These are phyloP conservation scores for Suhomyces ambrosiae DNA, from an alignment of 1,139 yeast species.

Conservation along the genomic window DNA sequence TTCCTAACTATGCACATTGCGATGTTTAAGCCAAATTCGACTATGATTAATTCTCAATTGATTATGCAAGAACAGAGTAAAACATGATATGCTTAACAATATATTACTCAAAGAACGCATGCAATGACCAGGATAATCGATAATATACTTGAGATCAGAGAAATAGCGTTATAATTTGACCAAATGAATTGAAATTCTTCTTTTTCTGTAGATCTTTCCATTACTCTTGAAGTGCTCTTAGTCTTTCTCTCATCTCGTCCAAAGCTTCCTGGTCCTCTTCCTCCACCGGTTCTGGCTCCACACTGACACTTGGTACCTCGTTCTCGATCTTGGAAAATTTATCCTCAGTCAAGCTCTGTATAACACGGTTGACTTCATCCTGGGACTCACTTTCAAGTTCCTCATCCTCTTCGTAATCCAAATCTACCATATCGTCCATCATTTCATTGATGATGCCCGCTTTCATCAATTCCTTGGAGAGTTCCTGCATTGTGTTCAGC, in stretches of 20 bases:
- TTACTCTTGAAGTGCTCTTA: conserved; percentile 79
- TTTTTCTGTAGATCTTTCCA: too few relatives aligned
- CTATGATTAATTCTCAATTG: too few relatives aligned
- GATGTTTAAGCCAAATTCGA: too few relatives aligned
- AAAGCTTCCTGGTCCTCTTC: conserved; percentile 76
- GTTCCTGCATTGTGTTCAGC: conserved; percentile 80
- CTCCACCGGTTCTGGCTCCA: conserved; percentile 32
- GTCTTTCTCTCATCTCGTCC: conserved; percentile 85
- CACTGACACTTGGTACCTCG: conserved; percentile 43
- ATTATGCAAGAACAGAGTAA: too few relatives aligned
- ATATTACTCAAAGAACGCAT: too few relatives aligned
- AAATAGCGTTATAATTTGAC: neutral
- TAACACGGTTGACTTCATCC: conserved; percentile 61
- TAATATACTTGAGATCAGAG: neutral
- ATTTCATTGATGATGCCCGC: conserved; percentile 94
- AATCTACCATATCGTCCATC: conserved; percentile 88
- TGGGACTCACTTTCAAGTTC: conserved; percentile 66
- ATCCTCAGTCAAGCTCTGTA: conserved; percentile 46
- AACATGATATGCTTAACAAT: too few relatives aligned
- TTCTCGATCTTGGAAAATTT: conserved; percentile 44
- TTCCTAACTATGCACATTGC: too few relatives aligned
- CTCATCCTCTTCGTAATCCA: conserved; percentile 62
- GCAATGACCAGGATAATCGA: too few relatives aligned
- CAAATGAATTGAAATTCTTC: neutral
- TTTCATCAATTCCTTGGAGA: conserved; percentile 85